These are phyloP conservation scores for Pueraria montana DNA, from an alignment of 306 rosid species.

Conservation along the genomic window DNA sequence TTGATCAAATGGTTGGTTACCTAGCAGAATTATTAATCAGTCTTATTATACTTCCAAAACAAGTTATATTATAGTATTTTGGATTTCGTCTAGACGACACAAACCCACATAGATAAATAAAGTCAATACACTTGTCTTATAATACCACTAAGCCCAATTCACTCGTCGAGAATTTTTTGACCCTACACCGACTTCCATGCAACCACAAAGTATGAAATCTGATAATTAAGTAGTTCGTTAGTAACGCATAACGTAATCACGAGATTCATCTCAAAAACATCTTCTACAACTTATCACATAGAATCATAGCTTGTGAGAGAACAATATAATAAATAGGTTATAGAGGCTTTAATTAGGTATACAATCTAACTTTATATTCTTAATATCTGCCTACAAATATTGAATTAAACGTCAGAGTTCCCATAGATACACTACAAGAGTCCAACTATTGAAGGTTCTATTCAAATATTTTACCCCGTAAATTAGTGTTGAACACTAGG, in stretches of 20 bases:
- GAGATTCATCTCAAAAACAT: neutral
- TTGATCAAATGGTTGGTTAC: neutral
- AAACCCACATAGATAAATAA: neutral
- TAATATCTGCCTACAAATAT: neutral
- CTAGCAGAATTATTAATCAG: neutral
- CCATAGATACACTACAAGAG: neutral
- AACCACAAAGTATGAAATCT: neutral
- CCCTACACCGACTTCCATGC: neutral
- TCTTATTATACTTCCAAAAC: neutral
- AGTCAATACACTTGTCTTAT: too few relatives aligned
- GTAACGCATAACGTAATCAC: neutral
- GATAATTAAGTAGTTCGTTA: too few relatives aligned
- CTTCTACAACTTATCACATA: neutral
- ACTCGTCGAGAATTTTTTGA: neutral
- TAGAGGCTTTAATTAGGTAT: neutral
- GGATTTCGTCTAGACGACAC: neutral
- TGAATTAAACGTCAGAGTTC: neutral
- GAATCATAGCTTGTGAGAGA: neutral
- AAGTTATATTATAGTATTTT: neutral
- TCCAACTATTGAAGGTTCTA: neutral
- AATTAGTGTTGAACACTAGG: neutral
- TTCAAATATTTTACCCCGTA: neutral
- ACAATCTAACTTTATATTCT: neutral
- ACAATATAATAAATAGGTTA: neutral
- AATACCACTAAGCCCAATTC: neutral